phyloP scores from a whole-genome alignment of 1,139 yeast genomes.

The Magnusiomyces paraingens region DNA sequence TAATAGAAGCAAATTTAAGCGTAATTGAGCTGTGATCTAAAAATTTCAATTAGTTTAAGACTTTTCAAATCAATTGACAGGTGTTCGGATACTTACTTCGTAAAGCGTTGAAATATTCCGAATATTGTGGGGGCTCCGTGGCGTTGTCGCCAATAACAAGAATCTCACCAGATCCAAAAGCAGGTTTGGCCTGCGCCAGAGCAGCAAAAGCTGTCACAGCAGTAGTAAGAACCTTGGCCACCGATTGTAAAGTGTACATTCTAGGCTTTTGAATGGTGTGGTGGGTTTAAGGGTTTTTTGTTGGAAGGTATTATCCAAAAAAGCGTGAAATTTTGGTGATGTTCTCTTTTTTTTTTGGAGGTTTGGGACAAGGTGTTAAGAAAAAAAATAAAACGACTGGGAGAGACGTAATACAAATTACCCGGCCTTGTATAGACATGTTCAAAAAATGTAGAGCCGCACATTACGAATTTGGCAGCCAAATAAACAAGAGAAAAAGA shows the following conservation, averaged over 20 bases:
- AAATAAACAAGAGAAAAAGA: background rate
- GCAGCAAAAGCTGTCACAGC: constrained; percentile 6
- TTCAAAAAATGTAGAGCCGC: background rate
- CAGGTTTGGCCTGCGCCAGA: constrained; percentile 20
- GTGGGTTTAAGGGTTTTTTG: constrained; percentile 9
- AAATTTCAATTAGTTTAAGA: constrained; percentile 25
- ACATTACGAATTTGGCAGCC: background rate
- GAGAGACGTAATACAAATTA: background rate
- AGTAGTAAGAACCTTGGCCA: constrained; percentile 1
- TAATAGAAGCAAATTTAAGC: constrained; percentile 27
- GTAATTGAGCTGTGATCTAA: constrained; percentile 18
- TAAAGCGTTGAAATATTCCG: constrained; percentile 23
- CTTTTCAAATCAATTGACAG: background rate
- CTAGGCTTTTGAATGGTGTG: constrained; percentile 3
- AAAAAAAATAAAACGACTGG: background rate
- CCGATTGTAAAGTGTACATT: background rate
- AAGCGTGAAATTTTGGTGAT: background rate
- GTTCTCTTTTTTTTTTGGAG: background rate
- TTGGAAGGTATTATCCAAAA: background rate
- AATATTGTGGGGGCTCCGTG: constrained; percentile 24
- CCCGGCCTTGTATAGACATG: background rate
- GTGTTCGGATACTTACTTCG: background rate
- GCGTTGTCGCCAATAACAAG: constrained; percentile 26
- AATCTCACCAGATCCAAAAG: constrained; percentile 19
- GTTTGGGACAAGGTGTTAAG: background rate